Conservation (phyloP, 352 stramenopile genomes). For the Phytophthora tubulina region DNA sequence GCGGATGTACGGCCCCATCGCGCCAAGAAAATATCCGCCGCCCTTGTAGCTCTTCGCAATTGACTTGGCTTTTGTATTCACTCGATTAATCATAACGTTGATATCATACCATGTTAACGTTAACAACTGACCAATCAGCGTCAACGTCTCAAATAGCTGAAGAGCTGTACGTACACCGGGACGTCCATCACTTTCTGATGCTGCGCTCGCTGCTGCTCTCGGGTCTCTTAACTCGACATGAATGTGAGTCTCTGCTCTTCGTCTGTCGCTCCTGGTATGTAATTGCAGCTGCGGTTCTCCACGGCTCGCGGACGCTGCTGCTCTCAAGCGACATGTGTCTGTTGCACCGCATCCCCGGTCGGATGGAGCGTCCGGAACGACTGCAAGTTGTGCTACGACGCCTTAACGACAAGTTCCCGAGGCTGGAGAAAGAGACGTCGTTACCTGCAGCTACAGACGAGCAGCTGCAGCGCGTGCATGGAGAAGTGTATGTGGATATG, state of each 20-base stretch:
- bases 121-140: background rate
- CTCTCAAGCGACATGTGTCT: slow-evolving; percentile 64
- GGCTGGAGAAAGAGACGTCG: slow-evolving; percentile 33
- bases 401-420: slow-evolving; percentile 43
- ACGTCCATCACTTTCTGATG: slow-evolving; percentile 23
- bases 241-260: slow-evolving; percentile 28
- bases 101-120: too few species aligned
- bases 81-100: too few species aligned
- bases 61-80: background rate
- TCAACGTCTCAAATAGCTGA: slow-evolving; percentile 26
- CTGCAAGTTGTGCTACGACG: slow-evolving; percentile 56
- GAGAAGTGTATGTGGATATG: slow-evolving; percentile 64
- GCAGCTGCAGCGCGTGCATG: slow-evolving; percentile 71
- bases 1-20: slow-evolving; percentile 82
- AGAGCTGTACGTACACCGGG: background rate
- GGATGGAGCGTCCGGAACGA: slow-evolving; percentile 62
- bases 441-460: slow-evolving; percentile 49
- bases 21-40: background rate
- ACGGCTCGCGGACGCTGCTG: slow-evolving; percentile 47
- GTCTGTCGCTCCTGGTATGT: slow-evolving; percentile 46
- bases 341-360: slow-evolving; percentile 51
- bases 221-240: slow-evolving; percentile 22
- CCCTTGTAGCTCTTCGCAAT: background rate
- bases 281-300: slow-evolving; percentile 36
- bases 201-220: slow-evolving; percentile 35